These are phyloP conservation scores for Gymnopus androsaceus DNA, from an alignment of 1,284 basidiomycete species.

Conservation along the genomic window DNA sequence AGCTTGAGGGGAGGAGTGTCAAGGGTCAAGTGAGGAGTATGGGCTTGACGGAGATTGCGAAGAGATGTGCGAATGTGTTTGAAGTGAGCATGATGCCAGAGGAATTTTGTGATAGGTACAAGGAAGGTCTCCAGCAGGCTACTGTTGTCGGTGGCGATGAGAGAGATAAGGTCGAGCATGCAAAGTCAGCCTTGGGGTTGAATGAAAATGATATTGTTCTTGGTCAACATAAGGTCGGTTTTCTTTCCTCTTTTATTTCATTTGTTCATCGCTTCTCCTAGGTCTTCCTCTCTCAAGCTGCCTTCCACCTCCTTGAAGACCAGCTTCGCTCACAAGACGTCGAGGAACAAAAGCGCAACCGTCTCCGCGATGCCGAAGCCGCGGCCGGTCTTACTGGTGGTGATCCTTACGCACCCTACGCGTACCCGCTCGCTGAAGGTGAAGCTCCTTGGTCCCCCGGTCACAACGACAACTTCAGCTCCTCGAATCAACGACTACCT, in stretches of 20 bases:
- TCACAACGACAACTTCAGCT: conserved; percentile 53
- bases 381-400: conserved; percentile 72
- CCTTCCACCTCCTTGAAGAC: conserved; percentile 92
- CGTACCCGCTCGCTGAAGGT: conserved; percentile 42
- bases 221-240: conserved; percentile 74
- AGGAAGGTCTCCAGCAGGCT: conserved; percentile 52
- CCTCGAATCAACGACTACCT: conserved; percentile 63
- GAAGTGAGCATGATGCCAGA: conserved; percentile 85
- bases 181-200: conserved; percentile 65
- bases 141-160: conserved; percentile 55
- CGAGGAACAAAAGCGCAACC: conserved; percentile 81
- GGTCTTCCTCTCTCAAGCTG: conserved; percentile 88
- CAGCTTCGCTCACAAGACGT: conserved; percentile 80
- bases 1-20: conserved; percentile 88
- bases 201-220: conserved; percentile 77
- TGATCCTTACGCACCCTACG: conserved; percentile 81
- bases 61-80: conserved; percentile 66
- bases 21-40: conserved; percentile 89
- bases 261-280: conserved; percentile 33
- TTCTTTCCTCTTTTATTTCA: conserved; percentile 1
- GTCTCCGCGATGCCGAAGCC: conserved; percentile 71
- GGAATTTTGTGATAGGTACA: conserved; percentile 88
- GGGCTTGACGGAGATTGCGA: conserved; percentile 80
- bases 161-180: conserved; percentile 57
- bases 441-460: conserved; percentile 48